phyloP scores from a whole-genome alignment of 2,329 filamentous ascomycete genomes.

The Dissoconium aciculare region DNA sequence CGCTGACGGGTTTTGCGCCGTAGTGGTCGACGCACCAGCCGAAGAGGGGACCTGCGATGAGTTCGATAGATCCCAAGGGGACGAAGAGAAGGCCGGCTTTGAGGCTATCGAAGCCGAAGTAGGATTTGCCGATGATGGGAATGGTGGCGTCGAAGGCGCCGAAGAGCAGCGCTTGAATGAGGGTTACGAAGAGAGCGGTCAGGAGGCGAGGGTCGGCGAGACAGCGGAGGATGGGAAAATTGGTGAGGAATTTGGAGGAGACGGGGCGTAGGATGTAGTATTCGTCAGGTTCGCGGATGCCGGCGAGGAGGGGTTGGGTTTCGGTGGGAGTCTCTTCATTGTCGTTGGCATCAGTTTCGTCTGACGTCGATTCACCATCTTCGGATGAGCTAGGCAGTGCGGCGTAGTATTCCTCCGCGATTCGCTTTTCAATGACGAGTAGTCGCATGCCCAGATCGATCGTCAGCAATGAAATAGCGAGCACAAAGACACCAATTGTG shows the following conservation, averaged over 20 bases:
- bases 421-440: slow-evolving; percentile 48
- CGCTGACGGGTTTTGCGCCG: slow-evolving; percentile 30
- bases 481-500: slow-evolving; percentile 43
- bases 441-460: slow-evolving; percentile 47
- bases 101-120: slow-evolving; percentile 32
- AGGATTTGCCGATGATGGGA: slow-evolving; percentile 29
- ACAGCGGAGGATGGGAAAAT: slow-evolving; percentile 35
- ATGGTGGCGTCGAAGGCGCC: slow-evolving; percentile 36
- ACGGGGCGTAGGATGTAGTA: slow-evolving; percentile 26
- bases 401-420: slow-evolving; percentile 33
- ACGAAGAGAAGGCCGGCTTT: slow-evolving; percentile 33
- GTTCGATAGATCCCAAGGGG: slow-evolving; percentile 30
- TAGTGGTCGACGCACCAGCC: slow-evolving; percentile 35
- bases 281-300: slow-evolving; percentile 18
- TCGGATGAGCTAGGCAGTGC: slow-evolving; percentile 15
- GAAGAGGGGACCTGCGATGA: slow-evolving; percentile 33
- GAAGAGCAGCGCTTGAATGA: slow-evolving; percentile 31
- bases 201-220: slow-evolving; percentile 28
- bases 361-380: slow-evolving; percentile 10
- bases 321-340: slow-evolving; percentile 15
- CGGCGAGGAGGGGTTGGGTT: slow-evolving; percentile 27
- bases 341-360: slow-evolving; percentile 6
- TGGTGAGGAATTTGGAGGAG: slow-evolving; percentile 26
- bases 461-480: slow-evolving; percentile 39
- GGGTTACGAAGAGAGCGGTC: slow-evolving; percentile 27